These are phyloP conservation scores for Fusarium globosum DNA, from an alignment of 2,329 filamentous ascomycete genomes.

Conservation along the genomic window DNA sequence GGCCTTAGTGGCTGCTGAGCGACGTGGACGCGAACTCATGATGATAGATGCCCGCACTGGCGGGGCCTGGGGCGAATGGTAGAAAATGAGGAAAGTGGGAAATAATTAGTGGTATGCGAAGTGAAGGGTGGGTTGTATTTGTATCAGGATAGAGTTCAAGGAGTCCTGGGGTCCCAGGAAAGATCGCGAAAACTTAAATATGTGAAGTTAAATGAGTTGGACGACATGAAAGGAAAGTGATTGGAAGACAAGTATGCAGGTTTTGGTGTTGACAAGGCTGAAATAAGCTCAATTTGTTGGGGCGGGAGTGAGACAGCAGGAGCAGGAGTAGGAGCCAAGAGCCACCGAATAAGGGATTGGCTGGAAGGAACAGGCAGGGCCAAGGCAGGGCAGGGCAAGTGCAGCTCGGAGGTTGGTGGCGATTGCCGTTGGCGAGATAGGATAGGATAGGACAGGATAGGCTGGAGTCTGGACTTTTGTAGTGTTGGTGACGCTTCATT, in stretches of 20 bases:
- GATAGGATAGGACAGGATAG: background rate
- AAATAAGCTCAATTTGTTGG: conserved; percentile 40
- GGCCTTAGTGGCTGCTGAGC: conserved; percentile 57
- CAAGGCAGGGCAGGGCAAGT: conserved; percentile 8
- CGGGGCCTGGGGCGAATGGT: conserved; percentile 13
- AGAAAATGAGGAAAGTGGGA: conserved; percentile 1
- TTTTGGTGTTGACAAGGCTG: conserved; percentile 36
- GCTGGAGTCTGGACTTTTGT: background rate
- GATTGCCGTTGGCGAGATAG: conserved; percentile 20
- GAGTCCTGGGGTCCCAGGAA: background rate
- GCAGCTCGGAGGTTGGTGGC: conserved; percentile 21
- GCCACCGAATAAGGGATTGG: conserved; percentile 26
- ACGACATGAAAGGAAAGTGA: conserved; percentile 5
- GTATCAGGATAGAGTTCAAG: background rate
- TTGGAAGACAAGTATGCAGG: conserved; percentile 9
- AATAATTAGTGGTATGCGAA: conserved; percentile 4
- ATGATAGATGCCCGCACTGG: conserved; percentile 38
- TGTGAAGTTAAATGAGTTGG: conserved; percentile 6
- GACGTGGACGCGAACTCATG: conserved; percentile 62
- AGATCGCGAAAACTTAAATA: conserved; percentile 4
- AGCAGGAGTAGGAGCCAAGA: conserved; percentile 4
- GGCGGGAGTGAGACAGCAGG: conserved; percentile 12
- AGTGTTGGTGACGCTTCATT: conserved; percentile 25
- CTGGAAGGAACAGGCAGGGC: conserved; percentile 7
- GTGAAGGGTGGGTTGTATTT: conserved; percentile 6